Evolutionary conservation across 2,329 filamentous ascomycete genomes (phyloP).

Genomic region (Cladosporium sp.): DNA sequence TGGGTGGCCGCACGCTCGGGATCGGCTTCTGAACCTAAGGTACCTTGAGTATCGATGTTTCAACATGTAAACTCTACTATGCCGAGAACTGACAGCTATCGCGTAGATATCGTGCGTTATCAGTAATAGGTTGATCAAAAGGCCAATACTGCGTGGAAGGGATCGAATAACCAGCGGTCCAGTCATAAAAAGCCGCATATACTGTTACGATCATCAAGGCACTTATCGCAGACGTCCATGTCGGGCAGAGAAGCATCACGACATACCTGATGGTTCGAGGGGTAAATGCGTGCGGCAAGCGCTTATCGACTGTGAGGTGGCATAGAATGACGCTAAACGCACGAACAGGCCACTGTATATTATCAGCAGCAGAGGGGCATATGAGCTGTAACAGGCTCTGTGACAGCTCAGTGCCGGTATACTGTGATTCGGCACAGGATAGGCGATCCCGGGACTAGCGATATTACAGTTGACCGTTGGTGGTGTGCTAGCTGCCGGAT

Average conservation of each 20-base stretch:
- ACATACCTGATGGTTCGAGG: background rate
- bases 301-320: background rate
- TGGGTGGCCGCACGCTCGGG: conserved; percentile 53
- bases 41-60: conserved; percentile 41
- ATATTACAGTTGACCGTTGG: background rate
- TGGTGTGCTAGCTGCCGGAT: background rate
- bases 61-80: background rate
- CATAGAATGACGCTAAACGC: background rate
- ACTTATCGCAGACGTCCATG: background rate
- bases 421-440: background rate
- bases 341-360: background rate
- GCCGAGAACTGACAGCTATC: conserved; percentile 25
- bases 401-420: background rate
- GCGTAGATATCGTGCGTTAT: conserved; percentile 58
- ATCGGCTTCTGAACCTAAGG: conserved; percentile 61
- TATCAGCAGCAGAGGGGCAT: background rate
- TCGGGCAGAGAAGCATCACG: background rate
- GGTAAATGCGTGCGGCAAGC: background rate
- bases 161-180: background rate
- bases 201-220: background rate
- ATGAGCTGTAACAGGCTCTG: background rate
- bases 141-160: background rate
- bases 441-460: background rate
- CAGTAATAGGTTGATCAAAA: conserved; percentile 60
- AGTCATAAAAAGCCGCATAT: background rate